Evolutionary conservation across 192 early-diverging fungal species (phyloP).

Genomic region (Phycomyces blakesleeanus): DNA sequence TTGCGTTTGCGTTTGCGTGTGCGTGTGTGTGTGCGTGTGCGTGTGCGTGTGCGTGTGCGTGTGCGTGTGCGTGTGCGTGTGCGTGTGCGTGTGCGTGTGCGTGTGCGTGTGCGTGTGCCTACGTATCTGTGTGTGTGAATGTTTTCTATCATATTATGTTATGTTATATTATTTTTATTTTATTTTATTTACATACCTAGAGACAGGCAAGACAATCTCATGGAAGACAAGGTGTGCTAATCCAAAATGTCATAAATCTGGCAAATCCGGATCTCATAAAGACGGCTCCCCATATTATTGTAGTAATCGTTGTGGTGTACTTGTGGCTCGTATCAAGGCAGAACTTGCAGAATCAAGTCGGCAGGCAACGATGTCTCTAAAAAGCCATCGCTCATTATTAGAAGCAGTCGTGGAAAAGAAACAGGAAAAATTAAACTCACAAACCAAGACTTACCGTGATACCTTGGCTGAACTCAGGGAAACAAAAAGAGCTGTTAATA

Average conservation of each 20-base stretch:
- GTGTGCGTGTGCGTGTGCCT: no score
- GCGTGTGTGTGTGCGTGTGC: no score
- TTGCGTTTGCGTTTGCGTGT: no score
- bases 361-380: background rate
- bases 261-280: conserved; percentile 12
- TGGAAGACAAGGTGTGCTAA: conserved; percentile 47
- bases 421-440: conserved; percentile 35
- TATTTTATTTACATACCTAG: conserved; percentile 18
- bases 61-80: no score
- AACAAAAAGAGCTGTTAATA: conserved; percentile 24
- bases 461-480: conserved; percentile 35
- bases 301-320: conserved; percentile 48
- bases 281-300: conserved; percentile 44
- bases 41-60: no score
- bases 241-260: conserved; percentile 42
- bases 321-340: conserved; percentile 41
- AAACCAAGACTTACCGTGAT: conserved; percentile 41
- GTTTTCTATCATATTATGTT: no score
- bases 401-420: conserved; percentile 16
- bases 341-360: conserved; percentile 40
- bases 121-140: no score
- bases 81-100: no score
- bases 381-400: no score
- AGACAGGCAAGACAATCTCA: conserved; percentile 43
- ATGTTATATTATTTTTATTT: no score